Evolutionary conservation across 495 filamentous ascomycete species (phyloP), one percentile per base, ranked within the genome.

Genomic region (Penicillium canariense): DNA sequence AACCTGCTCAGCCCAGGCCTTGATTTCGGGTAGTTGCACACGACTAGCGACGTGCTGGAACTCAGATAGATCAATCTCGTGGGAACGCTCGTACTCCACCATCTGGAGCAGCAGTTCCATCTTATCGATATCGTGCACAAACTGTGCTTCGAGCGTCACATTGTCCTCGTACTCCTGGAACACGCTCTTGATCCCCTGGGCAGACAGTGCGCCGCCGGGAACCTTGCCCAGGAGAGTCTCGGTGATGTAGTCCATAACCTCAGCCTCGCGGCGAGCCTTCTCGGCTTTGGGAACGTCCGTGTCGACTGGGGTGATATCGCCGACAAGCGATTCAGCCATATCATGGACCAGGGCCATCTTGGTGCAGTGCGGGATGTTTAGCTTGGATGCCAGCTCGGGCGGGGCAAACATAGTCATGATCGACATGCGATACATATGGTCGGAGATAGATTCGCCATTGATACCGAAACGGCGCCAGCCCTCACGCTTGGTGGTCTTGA

Each of bases 381-480:
- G 69, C 26, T 74, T 76, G 10, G 80, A 65, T 9, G 85, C 75
- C 10, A 96, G 81, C 12, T 89, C 77, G 0, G 86, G 74, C 15
- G 94, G 95, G n/a, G 90, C 91, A 48, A 97, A 81, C 84, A 98
- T 88, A 30, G 89, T 89, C 74, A 97, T 89, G 64, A 98, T 84
- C 44, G 92, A 90, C 94, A 98, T 98, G 66, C 94, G 90, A 73
- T 98, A 97, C 94, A 98, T 98, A 77, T 98, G 94, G 73, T 98
- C 94, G 23, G 90, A 81, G 69, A 98, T 96, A 1, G 89, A 94
- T 72, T 98, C 94, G 55, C 71, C 73, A 50, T 81, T 62, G 66
- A 97, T 90, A 39, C 81, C 84, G 65, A 96, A 95, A 30, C 92
- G 85, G 54, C 86, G 85, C 94, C 94, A 98, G 47, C 94, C 94